A percentile compares a stretch with the other conserved stretches of the same genome.
Conservation (phyloP, 1,139 yeast species). For the Pichiaceae sp. region DNA sequence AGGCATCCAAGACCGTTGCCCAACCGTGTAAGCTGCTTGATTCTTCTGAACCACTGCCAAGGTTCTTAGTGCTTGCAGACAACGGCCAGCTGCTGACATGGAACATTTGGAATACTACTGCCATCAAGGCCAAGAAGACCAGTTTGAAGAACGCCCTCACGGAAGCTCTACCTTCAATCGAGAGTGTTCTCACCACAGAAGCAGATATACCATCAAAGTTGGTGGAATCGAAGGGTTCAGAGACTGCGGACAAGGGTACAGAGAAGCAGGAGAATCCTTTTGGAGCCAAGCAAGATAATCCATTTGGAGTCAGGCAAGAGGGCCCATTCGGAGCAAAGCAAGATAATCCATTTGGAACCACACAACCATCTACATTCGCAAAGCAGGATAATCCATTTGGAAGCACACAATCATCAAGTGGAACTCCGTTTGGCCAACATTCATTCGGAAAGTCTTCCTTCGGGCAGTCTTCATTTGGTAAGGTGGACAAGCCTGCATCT, state of each 20-base stretch:
- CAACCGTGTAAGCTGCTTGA: slow-evolving; percentile 57
- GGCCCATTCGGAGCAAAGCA: no score
- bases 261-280: background rate
- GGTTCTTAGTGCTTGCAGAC: slow-evolving; percentile 52
- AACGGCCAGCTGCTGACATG: slow-evolving; percentile 56
- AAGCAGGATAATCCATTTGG: background rate
- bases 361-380: background rate
- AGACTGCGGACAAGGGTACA: background rate
- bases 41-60: slow-evolving; percentile 49
- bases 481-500: slow-evolving; percentile 1
- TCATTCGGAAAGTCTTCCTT: slow-evolving; percentile 2
- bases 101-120: slow-evolving; percentile 51
- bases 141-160: slow-evolving; percentile 9
- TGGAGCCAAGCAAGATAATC: slow-evolving; percentile 5
- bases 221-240: background rate
- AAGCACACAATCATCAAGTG: background rate
- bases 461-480: slow-evolving; percentile 12
- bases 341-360: background rate
- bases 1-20: slow-evolving; percentile 32
- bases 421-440: background rate
- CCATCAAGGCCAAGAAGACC: slow-evolving; percentile 28
- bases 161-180: background rate
- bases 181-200: background rate
- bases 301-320: slow-evolving; percentile 8
- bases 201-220: background rate